Conservation (phyloP, 306 rosid genomes). For the Corylus heterophylla region DNA sequence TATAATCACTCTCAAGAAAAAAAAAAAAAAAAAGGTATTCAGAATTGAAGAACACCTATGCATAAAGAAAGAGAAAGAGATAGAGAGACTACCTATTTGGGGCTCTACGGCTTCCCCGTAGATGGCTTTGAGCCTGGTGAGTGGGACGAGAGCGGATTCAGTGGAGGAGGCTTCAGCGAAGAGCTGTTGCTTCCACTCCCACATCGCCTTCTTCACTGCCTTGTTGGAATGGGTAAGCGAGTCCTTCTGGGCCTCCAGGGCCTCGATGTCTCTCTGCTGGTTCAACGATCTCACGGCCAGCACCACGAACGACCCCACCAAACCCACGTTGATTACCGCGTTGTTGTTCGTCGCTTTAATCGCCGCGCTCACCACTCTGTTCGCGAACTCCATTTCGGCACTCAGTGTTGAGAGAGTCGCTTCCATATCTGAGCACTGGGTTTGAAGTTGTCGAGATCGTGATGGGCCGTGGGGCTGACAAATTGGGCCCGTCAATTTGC, state of each 20-base stretch:
- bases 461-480: too few relatives aligned
- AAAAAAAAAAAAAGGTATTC: not conserved
- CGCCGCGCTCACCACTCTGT: constrained; percentile 42
- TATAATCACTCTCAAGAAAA: not conserved
- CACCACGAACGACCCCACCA: constrained; percentile 51
- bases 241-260: constrained; percentile 70
- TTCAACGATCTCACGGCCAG: constrained; percentile 49
- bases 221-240: constrained; percentile 64
- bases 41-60: not conserved
- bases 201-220: constrained; percentile 59
- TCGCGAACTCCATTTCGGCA: constrained; percentile 53
- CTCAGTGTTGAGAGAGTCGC: not conserved
- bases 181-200: constrained; percentile 89
- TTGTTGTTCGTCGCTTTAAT: constrained; percentile 53
- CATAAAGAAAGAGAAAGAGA: not conserved
- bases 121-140: constrained; percentile 62
- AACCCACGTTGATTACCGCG: constrained; percentile 51
- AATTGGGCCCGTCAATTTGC: too few relatives aligned
- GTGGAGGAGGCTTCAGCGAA: constrained; percentile 57
- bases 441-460: too few relatives aligned
- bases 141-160: constrained; percentile 55
- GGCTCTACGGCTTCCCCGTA: constrained; percentile 61
- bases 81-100: constrained; percentile 48
- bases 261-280: constrained; percentile 63
- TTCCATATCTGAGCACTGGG: too few relatives aligned